Conservation (phyloP, 164 flowering plant species). For the Euptelea pleiosperma region DNA sequence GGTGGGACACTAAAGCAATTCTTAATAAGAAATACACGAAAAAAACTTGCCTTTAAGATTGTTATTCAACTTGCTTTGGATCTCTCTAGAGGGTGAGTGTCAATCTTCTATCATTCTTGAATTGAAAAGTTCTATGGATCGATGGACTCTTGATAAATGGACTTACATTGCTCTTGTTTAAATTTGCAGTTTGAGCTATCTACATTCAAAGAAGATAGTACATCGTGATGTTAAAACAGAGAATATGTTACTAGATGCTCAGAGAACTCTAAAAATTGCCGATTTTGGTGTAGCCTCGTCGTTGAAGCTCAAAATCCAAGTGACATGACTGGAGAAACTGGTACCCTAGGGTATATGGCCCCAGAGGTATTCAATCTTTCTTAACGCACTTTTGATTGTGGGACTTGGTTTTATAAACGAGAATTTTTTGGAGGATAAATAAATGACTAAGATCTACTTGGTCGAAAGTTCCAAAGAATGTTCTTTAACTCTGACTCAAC, state of each 20-base stretch:
- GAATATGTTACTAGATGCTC: constrained; percentile 61
- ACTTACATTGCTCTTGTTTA: not conserved
- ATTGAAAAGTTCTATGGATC: not conserved
- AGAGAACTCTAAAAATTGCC: constrained; percentile 63
- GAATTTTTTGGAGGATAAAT: no score
- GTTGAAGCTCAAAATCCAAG: constrained; percentile 82
- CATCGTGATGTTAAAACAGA: constrained; percentile 79
- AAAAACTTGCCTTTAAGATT: constrained; percentile 23
- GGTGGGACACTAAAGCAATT: constrained; percentile 66
- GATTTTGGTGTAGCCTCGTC: constrained; percentile 75
- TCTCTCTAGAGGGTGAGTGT: constrained; percentile 25
- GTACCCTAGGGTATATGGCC: constrained; percentile 95
- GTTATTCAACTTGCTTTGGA: constrained; percentile 30
- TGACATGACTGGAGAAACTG: constrained; percentile 93
- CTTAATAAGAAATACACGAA: constrained; percentile 19
- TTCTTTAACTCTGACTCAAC: no score
- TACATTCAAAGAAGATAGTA: constrained; percentile 77
- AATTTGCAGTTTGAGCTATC: constrained; percentile 63
- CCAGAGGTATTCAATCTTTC: constrained; percentile 80
- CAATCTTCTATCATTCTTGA: not conserved
- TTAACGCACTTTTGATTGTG: no score
- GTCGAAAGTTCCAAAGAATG: no score
- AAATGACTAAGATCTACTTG: no score
- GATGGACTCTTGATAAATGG: constrained; percentile 1
- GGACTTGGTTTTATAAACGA: no score